phyloP scores from a whole-genome alignment of 78 protist genomes.

The Dictyostelium firmibasis region DNA sequence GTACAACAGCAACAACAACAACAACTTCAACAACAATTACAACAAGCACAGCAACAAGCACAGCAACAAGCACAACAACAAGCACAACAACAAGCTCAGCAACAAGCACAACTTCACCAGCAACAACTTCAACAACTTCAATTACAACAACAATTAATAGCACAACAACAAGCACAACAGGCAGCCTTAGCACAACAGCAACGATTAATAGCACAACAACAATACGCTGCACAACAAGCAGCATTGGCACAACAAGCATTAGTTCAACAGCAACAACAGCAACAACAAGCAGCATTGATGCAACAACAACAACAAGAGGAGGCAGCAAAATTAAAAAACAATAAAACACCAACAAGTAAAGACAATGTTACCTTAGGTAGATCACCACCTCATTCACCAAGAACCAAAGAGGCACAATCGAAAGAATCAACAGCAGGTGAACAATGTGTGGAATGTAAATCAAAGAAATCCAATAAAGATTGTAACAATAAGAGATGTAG shows the following conservation, averaged over 20 bases:
- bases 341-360: not conserved
- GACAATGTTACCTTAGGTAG: not conserved
- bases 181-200: not conserved
- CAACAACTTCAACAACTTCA: not conserved
- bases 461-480: conserved; percentile 53
- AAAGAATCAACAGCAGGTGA: not conserved
- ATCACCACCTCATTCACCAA: conserved; percentile 3
- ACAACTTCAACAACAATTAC: not conserved
- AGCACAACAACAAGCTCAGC: not conserved
- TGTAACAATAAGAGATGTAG: conserved; percentile 47
- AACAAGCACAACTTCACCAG: conserved; percentile 1
- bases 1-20: not conserved
- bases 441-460: conserved; percentile 29
- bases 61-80: not conserved
- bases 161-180: conserved; percentile 20
- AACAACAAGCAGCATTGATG: not conserved
- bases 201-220: not conserved
- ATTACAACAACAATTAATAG: not conserved
- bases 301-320: not conserved
- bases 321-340: not conserved
- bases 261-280: not conserved
- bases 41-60: too few relatives aligned
- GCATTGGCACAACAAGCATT: not conserved
- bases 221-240: not conserved
- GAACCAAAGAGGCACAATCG: not conserved